phyloP scores from a whole-genome alignment of 2,329 filamentous ascomycete species.

The Colletotrichum trifolii region DNA sequence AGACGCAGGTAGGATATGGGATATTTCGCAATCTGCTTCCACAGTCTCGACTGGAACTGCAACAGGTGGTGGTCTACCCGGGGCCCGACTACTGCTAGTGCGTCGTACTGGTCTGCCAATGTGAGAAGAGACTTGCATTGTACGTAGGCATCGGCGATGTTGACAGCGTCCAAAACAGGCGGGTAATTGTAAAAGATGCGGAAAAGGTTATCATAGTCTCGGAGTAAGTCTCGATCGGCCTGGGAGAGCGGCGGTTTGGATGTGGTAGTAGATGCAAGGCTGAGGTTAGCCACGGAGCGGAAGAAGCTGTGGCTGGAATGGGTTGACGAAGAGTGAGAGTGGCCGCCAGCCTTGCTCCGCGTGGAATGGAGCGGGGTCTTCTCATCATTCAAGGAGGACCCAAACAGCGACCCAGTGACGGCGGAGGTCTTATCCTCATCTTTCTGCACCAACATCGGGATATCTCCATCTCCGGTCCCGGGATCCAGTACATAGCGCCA shows the following conservation, averaged over 20 bases:
- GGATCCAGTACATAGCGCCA: constrained; percentile 93
- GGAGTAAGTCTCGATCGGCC: constrained; percentile 79
- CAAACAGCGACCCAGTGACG: constrained; percentile 64
- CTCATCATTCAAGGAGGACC: constrained; percentile 42
- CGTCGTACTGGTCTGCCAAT: constrained; percentile 95
- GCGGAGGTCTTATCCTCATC: constrained; percentile 54
- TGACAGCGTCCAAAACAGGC: constrained; percentile 82
- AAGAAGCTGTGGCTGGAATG: constrained; percentile 72
- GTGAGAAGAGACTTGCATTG: constrained; percentile 92
- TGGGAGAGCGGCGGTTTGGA: constrained; percentile 60
- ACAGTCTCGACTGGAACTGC: constrained; percentile 89
- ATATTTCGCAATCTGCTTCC: constrained; percentile 97
- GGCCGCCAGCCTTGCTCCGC: constrained; percentile 70
- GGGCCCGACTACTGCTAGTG: constrained; percentile 85
- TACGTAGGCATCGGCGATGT: constrained; percentile 91
- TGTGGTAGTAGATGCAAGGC: constrained; percentile 61
- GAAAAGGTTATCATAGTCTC: constrained; percentile 96
- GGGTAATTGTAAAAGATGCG: constrained; percentile 96
- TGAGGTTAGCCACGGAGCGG: constrained; percentile 86
- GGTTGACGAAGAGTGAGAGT: constrained; percentile 65
- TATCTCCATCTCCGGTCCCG: constrained; percentile 76
- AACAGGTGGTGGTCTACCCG: constrained; percentile 93
- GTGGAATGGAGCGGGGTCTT: constrained; percentile 35
- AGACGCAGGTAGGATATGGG: constrained; percentile 92
- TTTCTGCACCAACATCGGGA: constrained; percentile 89